These are phyloP conservation scores for Auxenochlorella pyrenoidosa DNA, from an alignment of 139 green algal species.

Conservation along the genomic window DNA sequence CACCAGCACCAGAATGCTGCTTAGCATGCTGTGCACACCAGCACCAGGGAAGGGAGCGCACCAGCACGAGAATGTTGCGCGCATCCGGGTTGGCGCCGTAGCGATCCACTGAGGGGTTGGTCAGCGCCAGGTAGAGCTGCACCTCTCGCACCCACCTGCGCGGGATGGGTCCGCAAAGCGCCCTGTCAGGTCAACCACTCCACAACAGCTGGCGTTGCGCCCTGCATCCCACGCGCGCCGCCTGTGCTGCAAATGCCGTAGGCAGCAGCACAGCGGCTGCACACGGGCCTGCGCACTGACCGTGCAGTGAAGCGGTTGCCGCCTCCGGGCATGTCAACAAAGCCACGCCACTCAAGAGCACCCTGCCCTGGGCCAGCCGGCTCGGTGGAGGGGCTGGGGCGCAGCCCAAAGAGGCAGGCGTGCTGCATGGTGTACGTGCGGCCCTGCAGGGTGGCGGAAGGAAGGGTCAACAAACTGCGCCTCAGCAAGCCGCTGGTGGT, in stretches of 20 bases:
- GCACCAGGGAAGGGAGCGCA: background rate
- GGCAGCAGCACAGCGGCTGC: too few species aligned
- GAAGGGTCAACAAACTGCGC: too few species aligned
- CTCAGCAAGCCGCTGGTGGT: too few species aligned
- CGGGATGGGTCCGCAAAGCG: background rate
- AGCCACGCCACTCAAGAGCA: constrained; percentile 21
- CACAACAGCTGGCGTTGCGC: too few species aligned
- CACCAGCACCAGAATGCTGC: too few species aligned
- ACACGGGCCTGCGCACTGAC: background rate
- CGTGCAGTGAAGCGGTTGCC: constrained; percentile 37
- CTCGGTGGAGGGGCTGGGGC: background rate
- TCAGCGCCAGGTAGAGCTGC: constrained; percentile 22
- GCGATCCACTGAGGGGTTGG: constrained; percentile 35
- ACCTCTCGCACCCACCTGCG: background rate
- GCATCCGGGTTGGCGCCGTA: constrained; percentile 26
- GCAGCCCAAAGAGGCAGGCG: constrained; percentile 31
- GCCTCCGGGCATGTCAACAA: constrained; percentile 37
- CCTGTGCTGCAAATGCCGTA: too few species aligned
- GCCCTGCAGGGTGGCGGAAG: background rate
- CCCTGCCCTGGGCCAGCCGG: background rate
- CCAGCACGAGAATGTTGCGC: constrained; percentile 39
- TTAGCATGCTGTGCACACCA: too few species aligned
- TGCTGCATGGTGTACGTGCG: constrained; percentile 34
- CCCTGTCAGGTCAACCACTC: background rate
- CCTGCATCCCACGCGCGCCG: too few species aligned